Conservation (phyloP, 1,284 basidiomycete genomes). For the Ustilago vetiveriae region DNA sequence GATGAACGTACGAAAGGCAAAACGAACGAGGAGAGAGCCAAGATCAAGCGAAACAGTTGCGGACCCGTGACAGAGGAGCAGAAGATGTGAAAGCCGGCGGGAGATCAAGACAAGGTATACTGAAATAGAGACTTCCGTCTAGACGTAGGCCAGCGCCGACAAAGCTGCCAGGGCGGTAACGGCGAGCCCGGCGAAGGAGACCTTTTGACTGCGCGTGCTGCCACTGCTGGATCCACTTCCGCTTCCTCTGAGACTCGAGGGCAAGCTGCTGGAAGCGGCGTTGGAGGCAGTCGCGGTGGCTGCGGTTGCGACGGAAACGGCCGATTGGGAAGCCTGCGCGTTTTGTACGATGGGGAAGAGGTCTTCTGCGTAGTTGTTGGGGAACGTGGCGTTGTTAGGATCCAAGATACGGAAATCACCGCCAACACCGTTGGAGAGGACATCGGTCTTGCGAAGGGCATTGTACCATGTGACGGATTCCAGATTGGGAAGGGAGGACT, state of each 20-base stretch:
- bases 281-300: constrained; percentile 14
- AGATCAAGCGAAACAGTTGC: neutral
- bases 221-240: neutral
- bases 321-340: constrained; percentile 6
- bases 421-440: constrained; percentile 38
- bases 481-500: constrained; percentile 58
- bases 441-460: constrained; percentile 43
- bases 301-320: constrained; percentile 10
- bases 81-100: too few species aligned
- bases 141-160: constrained; percentile 18
- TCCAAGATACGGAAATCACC: constrained; percentile 44
- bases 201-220: neutral
- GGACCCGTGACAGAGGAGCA: too few species aligned
- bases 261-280: constrained; percentile 13
- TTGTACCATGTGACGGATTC: constrained; percentile 67
- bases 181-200: constrained; percentile 7
- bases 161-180: constrained; percentile 24
- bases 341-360: constrained; percentile 19
- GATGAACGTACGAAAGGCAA: too few species aligned
- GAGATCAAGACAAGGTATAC: too few species aligned
- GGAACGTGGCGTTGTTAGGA: constrained; percentile 34
- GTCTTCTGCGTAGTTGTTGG: constrained; percentile 15
- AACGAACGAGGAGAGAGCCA: too few species aligned
- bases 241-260: constrained; percentile 4
- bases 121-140: too few species aligned